Conservation (phyloP, 2,329 filamentous ascomycete genomes). For the Clarireedia hainanense region DNA sequence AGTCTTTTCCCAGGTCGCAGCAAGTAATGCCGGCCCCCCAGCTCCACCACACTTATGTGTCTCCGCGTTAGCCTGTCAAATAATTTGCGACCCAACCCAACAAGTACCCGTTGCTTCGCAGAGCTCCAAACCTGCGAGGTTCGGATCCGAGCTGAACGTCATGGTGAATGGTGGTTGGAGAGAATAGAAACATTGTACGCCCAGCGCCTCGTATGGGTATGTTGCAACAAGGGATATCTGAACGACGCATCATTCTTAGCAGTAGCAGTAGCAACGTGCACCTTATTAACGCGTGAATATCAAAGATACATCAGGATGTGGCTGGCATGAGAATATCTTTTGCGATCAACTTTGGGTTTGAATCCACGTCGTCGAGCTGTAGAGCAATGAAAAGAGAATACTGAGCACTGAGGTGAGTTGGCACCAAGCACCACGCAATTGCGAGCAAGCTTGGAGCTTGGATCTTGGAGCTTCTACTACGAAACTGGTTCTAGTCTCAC, state of each 20-base stretch:
- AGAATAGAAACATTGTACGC: too few relatives aligned
- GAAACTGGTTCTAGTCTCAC: not conserved
- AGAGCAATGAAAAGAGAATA: not conserved
- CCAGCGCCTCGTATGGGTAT: too few relatives aligned
- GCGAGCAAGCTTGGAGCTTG: too few relatives aligned
- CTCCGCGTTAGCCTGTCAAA: not conserved
- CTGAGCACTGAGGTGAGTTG: constrained; percentile 1
- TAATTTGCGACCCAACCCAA: not conserved
- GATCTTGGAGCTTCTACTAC: not conserved
- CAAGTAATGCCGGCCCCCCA: not conserved
- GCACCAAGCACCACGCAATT: not conserved
- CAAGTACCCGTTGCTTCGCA: not conserved
- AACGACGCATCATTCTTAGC: too few relatives aligned
- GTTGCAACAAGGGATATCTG: too few relatives aligned
- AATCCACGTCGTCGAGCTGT: constrained; percentile 4
- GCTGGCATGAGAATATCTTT: not conserved
- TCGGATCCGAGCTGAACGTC: not conserved
- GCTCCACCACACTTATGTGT: constrained; percentile 7
- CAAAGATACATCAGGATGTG: not conserved
- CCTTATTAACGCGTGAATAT: constrained; percentile 1
- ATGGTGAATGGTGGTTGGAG: too few relatives aligned
- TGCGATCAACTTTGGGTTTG: constrained; percentile 1
- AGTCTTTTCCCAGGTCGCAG: not conserved
- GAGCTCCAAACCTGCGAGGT: not conserved
- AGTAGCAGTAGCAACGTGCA: constrained; percentile 1